phyloP scores from a whole-genome alignment of 352 stramenopile species.

The Phytophthora sp. region DNA sequence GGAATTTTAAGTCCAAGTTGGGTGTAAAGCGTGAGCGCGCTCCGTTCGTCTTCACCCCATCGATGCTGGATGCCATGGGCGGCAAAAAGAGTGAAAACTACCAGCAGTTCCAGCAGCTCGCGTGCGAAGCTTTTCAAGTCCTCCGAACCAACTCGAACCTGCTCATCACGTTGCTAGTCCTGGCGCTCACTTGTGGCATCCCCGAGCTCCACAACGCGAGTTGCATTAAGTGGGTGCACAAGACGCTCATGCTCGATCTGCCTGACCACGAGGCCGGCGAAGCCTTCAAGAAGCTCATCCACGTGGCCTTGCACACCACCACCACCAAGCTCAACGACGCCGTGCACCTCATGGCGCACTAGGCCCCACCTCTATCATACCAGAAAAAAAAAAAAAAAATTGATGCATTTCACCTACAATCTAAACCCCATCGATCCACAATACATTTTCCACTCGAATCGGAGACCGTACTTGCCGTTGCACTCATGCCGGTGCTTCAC shows the following conservation, averaged over 20 bases:
- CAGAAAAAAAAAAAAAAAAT: too few species aligned
- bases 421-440: too few species aligned
- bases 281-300: conserved; percentile 81
- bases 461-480: too few species aligned
- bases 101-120: conserved; percentile 70
- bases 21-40: conserved; percentile 91
- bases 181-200: conserved; percentile 82
- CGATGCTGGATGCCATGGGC: conserved; percentile 89
- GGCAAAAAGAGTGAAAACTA: conserved; percentile 79
- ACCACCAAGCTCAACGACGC: conserved; percentile 87
- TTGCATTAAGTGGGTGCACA: conserved; percentile 84
- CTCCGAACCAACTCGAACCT: conserved; percentile 78
- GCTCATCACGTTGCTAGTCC: conserved; percentile 82
- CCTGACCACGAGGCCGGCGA: conserved; percentile 63
- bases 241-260: conserved; percentile 80
- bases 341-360: conserved; percentile 87
- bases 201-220: conserved; percentile 73
- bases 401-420: too few species aligned
- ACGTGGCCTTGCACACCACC: conserved; percentile 74
- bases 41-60: conserved; percentile 93
- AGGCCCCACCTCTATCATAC: too few species aligned
- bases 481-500: too few species aligned
- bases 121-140: conserved; percentile 74
- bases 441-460: too few species aligned
- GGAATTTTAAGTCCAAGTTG: conserved; percentile 95